A percentile compares a stretch with the other conserved stretches of the same genome.
Conservation (phyloP, 106 monocot species). For the Allium cepa region DNA sequence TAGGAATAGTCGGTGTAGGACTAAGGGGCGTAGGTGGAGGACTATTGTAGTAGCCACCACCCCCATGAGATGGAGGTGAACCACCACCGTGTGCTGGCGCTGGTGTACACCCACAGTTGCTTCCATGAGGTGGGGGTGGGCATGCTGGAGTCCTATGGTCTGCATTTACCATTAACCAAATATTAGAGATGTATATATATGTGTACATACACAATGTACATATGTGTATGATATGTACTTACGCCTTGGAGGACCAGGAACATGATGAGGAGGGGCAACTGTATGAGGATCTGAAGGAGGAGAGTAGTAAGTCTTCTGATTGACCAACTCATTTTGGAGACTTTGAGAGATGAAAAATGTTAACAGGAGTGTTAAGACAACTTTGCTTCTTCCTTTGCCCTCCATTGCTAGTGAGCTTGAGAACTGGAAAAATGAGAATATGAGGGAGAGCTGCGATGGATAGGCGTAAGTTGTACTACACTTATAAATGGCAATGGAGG, state of each 20-base stretch:
- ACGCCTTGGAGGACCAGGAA: constrained; percentile 2
- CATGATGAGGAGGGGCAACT: background rate
- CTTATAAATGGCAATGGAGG: constrained; percentile 7
- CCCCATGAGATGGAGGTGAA: constrained; percentile 9
- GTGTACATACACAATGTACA: background rate
- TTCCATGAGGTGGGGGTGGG: constrained; percentile 3
- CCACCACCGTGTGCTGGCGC: constrained; percentile 3
- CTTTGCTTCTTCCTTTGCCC: constrained; percentile 1
- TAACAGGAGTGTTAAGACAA: background rate
- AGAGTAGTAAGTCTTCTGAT: constrained; percentile 17
- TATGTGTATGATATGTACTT: background rate
- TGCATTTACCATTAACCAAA: background rate
- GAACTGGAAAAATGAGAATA: background rate
- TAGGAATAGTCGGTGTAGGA: background rate
- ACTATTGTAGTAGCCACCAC: constrained; percentile 15
- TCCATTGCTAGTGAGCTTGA: background rate
- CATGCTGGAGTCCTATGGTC: constrained; percentile 10
- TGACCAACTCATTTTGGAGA: background rate
- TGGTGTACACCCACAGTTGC: background rate
- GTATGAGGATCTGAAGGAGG: constrained; percentile 9
- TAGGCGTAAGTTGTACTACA: background rate
- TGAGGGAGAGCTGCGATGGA: constrained; percentile 6
- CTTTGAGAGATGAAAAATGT: background rate
- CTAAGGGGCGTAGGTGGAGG: constrained; percentile 11
- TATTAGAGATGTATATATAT: background rate